Percentiles rank a stretch among this genome's conserved stretches.
Conservation (phyloP, 345 rosid genomes). For the Eucalyptus polyanthemos region DNA sequence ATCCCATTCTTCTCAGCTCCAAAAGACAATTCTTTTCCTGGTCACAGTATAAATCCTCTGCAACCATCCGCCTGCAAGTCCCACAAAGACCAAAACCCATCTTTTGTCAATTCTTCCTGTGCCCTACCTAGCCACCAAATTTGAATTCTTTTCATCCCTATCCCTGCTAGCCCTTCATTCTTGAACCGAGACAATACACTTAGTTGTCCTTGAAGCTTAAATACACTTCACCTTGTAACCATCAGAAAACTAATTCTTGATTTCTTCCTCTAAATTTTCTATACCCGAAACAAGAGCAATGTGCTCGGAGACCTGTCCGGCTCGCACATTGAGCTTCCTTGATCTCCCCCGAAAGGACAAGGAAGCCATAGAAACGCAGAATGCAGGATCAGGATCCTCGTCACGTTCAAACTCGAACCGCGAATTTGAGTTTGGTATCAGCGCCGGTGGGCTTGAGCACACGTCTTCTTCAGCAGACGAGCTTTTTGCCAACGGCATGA, state of each 20-base stretch:
- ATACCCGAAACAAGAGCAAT: background rate
- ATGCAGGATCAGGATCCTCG: background rate
- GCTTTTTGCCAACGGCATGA: conserved; percentile 64
- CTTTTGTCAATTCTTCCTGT: background rate
- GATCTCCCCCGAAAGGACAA: conserved; percentile 31
- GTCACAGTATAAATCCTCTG: background rate
- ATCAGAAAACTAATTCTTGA: background rate
- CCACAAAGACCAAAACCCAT: background rate
- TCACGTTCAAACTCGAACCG: conserved; percentile 27
- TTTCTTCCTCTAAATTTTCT: background rate
- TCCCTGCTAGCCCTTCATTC: background rate
- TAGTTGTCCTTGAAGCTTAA: background rate
- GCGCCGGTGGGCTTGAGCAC: conserved; percentile 12
- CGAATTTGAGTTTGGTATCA: conserved; percentile 67
- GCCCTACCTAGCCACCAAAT: background rate
- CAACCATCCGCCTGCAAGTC: background rate
- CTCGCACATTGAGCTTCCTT: conserved; percentile 40
- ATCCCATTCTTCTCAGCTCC: background rate
- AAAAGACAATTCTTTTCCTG: background rate
- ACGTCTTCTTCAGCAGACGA: conserved; percentile 65
- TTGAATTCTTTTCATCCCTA: background rate
- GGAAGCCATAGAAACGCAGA: background rate
- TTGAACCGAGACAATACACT: background rate
- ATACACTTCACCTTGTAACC: background rate
- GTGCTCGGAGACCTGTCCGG: conserved; percentile 38